A percentile compares a stretch with the other conserved stretches of the same genome.
Evolutionary conservation across 2,329 filamentous ascomycete species (phyloP).

Genomic region (Coleophoma crateriformis): DNA sequence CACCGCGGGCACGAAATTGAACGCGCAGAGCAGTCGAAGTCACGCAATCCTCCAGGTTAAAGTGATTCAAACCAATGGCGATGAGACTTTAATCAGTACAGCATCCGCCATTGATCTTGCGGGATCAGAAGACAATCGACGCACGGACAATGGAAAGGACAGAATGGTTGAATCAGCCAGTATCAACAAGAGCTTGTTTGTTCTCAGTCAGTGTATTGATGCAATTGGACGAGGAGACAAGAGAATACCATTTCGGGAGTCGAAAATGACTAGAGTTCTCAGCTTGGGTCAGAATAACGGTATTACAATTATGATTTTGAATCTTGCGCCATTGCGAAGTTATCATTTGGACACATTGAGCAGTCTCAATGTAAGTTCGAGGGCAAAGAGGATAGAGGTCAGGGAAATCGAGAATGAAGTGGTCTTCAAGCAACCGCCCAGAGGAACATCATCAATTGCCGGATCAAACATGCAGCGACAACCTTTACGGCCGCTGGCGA

Average conservation of each 20-base stretch:
- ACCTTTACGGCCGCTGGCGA: constrained; percentile 71
- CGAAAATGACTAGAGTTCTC: constrained; percentile 94
- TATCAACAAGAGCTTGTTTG: constrained; percentile 97
- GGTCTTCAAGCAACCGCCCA: constrained; percentile 71
- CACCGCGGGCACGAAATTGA: constrained; percentile 86
- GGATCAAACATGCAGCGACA: constrained; percentile 54
- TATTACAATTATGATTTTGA: constrained; percentile 93
- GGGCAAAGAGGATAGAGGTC: constrained; percentile 93
- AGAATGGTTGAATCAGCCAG: constrained; percentile 90
- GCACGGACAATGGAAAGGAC: constrained; percentile 91
- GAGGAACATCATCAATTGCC: constrained; percentile 37
- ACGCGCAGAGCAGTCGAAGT: constrained; percentile 83
- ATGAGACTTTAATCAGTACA: constrained; percentile 68
- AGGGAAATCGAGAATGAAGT: constrained; percentile 95
- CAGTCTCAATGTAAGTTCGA: constrained; percentile 89
- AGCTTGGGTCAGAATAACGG: constrained; percentile 92
- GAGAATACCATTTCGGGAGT: constrained; percentile 88
- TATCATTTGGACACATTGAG: constrained; percentile 93
- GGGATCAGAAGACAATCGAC: constrained; percentile 89
- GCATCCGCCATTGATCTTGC: constrained; percentile 93
- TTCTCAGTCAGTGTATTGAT: constrained; percentile 90
- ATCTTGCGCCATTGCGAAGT: constrained; percentile 82
- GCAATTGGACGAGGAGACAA: constrained; percentile 73
- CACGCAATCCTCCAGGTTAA: constrained; percentile 91
- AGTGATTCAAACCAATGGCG: constrained; percentile 68